These are phyloP conservation scores for Pinguiococcus pyrenoidosus DNA, from an alignment of 108 stramenopile species.

Conservation along the genomic window DNA sequence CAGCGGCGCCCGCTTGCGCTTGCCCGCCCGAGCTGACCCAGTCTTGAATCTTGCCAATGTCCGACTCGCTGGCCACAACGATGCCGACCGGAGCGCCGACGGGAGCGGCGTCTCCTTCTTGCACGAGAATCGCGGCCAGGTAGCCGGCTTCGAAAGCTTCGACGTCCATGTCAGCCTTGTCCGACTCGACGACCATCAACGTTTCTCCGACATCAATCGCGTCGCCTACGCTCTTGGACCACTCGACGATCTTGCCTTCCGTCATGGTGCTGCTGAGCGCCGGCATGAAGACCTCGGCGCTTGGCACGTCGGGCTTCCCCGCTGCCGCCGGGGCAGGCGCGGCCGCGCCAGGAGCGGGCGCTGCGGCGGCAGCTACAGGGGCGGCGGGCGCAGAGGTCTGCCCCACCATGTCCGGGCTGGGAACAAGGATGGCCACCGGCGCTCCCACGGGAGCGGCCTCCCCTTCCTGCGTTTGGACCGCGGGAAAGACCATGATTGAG, in stretches of 20 bases:
- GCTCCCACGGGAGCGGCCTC: conserved; percentile 12
- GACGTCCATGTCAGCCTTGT: conserved; percentile 98
- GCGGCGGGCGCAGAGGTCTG: background rate
- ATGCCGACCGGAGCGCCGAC: conserved; percentile 82
- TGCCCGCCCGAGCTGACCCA: conserved; percentile 8
- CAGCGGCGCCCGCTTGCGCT: conserved; percentile 14
- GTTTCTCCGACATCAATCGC: conserved; percentile 67
- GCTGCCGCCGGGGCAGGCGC: background rate
- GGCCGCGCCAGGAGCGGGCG: background rate
- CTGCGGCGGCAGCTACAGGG: background rate
- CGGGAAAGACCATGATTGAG: no score
- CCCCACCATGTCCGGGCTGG: background rate
- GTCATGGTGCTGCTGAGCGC: conserved; percentile 91
- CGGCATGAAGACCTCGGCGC: conserved; percentile 61
- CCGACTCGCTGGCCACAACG: conserved; percentile 60
- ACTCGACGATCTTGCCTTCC: conserved; percentile 83
- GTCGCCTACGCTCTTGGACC: conserved; percentile 82
- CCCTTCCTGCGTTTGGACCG: no score
- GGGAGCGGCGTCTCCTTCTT: conserved; percentile 67
- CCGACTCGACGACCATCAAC: conserved; percentile 89
- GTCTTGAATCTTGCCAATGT: conserved; percentile 59
- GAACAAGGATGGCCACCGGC: background rate
- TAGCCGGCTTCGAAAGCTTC: conserved; percentile 83
- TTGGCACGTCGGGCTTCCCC: no score
- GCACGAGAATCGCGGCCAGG: conserved; percentile 77